A percentile compares a stretch with the other conserved stretches of the same genome.
Conservation (phyloP, 768 basidiomycete genomes). For the Podaxis rugospora region DNA sequence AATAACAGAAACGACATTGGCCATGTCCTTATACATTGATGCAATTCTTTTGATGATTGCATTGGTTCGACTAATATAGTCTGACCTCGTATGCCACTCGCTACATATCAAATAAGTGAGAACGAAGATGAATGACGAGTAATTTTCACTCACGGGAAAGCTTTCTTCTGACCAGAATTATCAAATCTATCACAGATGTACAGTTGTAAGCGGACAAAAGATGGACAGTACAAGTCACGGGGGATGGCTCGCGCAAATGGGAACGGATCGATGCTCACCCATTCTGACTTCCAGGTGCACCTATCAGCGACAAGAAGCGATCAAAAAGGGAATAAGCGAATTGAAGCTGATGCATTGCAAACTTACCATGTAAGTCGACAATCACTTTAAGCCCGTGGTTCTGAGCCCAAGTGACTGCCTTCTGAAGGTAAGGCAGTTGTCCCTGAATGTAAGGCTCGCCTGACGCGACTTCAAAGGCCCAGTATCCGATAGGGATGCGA, state of each 20-base stretch:
- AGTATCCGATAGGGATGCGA: conserved; percentile 84
- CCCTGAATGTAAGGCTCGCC: conserved; percentile 81
- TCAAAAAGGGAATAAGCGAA: conserved; percentile 5
- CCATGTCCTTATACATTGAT: conserved; percentile 49
- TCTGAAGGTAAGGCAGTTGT: conserved; percentile 63
- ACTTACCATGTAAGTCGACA: conserved; percentile 63
- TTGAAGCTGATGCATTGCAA: conserved; percentile 5
- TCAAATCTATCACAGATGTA: conserved; percentile 51
- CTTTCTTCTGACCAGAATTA: conserved; percentile 68
- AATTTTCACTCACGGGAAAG: conserved; percentile 41
- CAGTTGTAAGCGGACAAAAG: background rate
- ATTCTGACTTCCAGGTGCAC: conserved; percentile 82
- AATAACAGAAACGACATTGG: conserved; percentile 58
- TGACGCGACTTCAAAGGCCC: conserved; percentile 77
- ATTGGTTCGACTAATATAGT: conserved; percentile 65
- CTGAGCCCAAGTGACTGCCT: conserved; percentile 68
- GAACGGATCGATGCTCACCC: conserved; percentile 39
- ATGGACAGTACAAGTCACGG: conserved; percentile 5
- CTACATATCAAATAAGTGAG: conserved; percentile 20
- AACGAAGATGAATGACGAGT: background rate
- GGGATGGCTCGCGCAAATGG: conserved; percentile 5
- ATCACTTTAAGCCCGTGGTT: conserved; percentile 74
- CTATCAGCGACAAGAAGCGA: conserved; percentile 20
- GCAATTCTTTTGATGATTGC: conserved; percentile 60
- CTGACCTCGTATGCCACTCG: conserved; percentile 62